These are phyloP conservation scores for Ziziphus jujuba DNA, from an alignment of 306 rosid species.

Conservation along the genomic window DNA sequence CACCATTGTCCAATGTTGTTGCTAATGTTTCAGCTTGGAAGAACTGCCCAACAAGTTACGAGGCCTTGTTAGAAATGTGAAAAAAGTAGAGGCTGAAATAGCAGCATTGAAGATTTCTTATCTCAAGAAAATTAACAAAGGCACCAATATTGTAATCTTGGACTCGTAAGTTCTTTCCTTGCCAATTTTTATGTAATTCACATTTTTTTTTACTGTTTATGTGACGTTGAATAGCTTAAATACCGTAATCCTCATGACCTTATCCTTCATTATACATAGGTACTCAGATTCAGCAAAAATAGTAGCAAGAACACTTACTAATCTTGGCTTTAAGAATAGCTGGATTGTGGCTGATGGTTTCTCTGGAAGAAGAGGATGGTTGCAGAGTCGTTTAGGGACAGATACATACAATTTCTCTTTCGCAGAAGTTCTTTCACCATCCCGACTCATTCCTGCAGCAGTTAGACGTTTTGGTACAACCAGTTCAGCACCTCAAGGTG, in stretches of 20 bases:
- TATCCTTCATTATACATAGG: constrained; percentile 30
- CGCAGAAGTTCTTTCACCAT: constrained; percentile 82
- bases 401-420: constrained; percentile 77
- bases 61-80: constrained; percentile 71
- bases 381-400: constrained; percentile 86
- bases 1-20: constrained; percentile 12
- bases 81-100: constrained; percentile 90
- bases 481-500: constrained; percentile 36
- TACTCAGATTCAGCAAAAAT: constrained; percentile 76
- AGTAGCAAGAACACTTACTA: constrained; percentile 72
- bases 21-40: constrained; percentile 61
- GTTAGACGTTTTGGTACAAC: constrained; percentile 62
- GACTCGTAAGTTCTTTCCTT: constrained; percentile 65
- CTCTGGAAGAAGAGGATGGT: constrained; percentile 84
- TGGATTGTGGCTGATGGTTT: constrained; percentile 87
- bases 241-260: background rate
- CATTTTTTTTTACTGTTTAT: background rate
- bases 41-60: constrained; percentile 76
- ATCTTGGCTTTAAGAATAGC: constrained; percentile 65
- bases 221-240: background rate
- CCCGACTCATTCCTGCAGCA: constrained; percentile 63
- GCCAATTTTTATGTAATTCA: background rate
- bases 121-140: constrained; percentile 79
- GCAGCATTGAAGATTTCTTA: constrained; percentile 79
- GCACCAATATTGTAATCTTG: constrained; percentile 66